Base-by-base conservation (phyloP, 2,329 filamentous ascomycete species). In the Ampelomyces quisqualis region DNA sequence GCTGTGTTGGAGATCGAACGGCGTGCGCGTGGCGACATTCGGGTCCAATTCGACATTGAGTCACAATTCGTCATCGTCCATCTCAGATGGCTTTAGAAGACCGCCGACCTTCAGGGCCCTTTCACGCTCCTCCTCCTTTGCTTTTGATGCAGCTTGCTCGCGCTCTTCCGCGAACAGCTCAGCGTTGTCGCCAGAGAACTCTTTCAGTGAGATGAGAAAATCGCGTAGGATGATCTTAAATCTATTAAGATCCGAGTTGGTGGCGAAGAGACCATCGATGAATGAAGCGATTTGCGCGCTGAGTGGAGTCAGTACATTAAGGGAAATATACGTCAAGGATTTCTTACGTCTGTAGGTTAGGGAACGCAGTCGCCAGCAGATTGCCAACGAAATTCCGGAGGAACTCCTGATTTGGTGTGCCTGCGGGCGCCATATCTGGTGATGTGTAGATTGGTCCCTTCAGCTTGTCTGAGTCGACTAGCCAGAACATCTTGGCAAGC, bases 171-270 rank as follows among this genome's bases (percentile, higher is more conserved):
- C 83, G 70, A 86, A 98, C 7, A 98, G 78, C 64, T 98, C 93
- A 1, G 91, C 82, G 59, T 97, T 96, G 71, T 98, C 93, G 37
- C 88, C 93, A 1, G 89, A 84, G 61, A 97, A 98, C 71, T 98
- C 94, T 73, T 96, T 95, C 56, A 98, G 77, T 15, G 90, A 94
- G 60, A 98, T 95, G 55, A 98, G 75, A 80, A 98, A 98, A 72
- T 98, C 93, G 53, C 93, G 89, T 37, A 98, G 76, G 61, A 94
- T 90, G 40, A 95, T 82, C 68, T 95, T 95, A 84, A 98, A 98
- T 68, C 90, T 90, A 65, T 88, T 87, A 53, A 94, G 84, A 62
- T 95, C 87, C 41, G 86, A 87, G 68, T 95, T 97, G 55, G 88
- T 80, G 5, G 84, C 80, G 70, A 98, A 95, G 8, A 98, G 74